A percentile compares a stretch with the other conserved stretches of the same genome.
Conservation (phyloP, 2,329 filamentous ascomycete species). For the Neofusicoccum parvum region DNA sequence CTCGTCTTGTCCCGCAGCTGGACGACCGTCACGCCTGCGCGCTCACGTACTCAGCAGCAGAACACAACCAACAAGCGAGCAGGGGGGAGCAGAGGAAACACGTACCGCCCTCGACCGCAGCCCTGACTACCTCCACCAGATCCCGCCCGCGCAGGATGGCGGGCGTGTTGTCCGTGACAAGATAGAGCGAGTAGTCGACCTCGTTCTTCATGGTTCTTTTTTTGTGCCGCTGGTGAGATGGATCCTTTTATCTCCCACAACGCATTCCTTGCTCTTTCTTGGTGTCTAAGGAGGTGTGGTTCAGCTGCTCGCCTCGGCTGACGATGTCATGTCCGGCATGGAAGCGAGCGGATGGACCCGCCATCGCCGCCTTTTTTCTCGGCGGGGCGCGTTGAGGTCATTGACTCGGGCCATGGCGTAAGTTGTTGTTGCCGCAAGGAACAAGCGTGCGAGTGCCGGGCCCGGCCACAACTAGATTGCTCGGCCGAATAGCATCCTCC, state of each 20-base stretch:
- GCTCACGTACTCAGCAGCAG: background rate
- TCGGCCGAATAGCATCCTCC: background rate
- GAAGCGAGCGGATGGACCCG: background rate
- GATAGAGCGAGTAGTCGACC: conserved; percentile 79
- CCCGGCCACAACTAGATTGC: background rate
- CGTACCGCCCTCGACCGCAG: conserved; percentile 71
- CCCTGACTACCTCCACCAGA: conserved; percentile 72
- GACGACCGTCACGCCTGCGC: conserved; percentile 71
- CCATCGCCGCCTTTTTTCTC: conserved; percentile 5
- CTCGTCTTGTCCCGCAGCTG: conserved; percentile 89
- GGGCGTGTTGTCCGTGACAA: conserved; percentile 92
- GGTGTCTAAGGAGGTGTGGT: background rate
- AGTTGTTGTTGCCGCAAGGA: background rate
- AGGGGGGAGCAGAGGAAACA: background rate
- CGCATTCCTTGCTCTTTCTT: conserved; percentile 6
- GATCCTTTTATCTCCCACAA: background rate
- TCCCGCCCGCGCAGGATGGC: conserved; percentile 74
- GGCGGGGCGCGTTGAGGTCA: conserved; percentile 1
- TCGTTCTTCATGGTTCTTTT: background rate
- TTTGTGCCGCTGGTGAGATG: background rate
- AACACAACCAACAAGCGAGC: background rate
- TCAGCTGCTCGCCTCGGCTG: background rate
- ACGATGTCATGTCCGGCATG: background rate
- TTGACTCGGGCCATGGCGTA: background rate
- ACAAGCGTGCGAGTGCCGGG: too few species aligned